phyloP scores from a whole-genome alignment of 2,329 filamentous ascomycete species.

The Thelonectria discophora region DNA sequence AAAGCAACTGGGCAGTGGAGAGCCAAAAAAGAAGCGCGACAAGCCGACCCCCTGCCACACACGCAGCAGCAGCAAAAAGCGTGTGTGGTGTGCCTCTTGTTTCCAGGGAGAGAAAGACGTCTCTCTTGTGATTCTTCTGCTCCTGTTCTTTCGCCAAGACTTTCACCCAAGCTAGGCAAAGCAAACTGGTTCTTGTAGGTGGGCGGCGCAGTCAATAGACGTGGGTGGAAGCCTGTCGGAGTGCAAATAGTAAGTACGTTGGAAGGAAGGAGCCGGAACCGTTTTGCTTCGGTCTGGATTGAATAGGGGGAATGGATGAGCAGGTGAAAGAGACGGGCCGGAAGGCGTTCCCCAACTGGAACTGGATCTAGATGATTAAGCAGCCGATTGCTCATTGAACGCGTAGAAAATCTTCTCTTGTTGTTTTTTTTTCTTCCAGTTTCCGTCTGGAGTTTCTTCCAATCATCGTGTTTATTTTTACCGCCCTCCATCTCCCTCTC shows the following conservation, averaged over 20 bases:
- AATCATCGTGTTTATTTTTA: constrained; percentile 9
- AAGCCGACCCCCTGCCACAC: constrained; percentile 14
- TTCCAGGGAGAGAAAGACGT: not conserved
- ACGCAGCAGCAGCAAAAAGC: too few species aligned
- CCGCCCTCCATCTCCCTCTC: constrained; percentile 1
- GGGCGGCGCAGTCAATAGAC: not conserved
- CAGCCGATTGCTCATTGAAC: not conserved
- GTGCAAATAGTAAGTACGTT: not conserved
- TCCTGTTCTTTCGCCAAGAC: not conserved
- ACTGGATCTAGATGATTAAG: constrained; percentile 8
- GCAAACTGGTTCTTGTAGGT: not conserved
- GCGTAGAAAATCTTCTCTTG: constrained; percentile 8
- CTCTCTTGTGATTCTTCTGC: constrained; percentile 1
- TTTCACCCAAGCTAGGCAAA: not conserved
- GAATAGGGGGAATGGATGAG: not conserved
- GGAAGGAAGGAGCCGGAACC: not conserved
- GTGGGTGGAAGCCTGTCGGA: too few species aligned
- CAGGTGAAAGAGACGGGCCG: not conserved
- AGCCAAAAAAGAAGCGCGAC: constrained; percentile 17
- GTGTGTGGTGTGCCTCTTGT: not conserved
- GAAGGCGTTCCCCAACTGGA: not conserved
- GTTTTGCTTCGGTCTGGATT: not conserved
- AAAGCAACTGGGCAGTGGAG: not conserved
- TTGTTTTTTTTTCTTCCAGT: not conserved
- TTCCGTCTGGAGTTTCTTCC: too few species aligned